Percentiles rank a stretch among this genome's conserved stretches.
phyloP scores from a whole-genome alignment of 2,329 filamentous ascomycete genomes.

The Diaporthe destruens region DNA sequence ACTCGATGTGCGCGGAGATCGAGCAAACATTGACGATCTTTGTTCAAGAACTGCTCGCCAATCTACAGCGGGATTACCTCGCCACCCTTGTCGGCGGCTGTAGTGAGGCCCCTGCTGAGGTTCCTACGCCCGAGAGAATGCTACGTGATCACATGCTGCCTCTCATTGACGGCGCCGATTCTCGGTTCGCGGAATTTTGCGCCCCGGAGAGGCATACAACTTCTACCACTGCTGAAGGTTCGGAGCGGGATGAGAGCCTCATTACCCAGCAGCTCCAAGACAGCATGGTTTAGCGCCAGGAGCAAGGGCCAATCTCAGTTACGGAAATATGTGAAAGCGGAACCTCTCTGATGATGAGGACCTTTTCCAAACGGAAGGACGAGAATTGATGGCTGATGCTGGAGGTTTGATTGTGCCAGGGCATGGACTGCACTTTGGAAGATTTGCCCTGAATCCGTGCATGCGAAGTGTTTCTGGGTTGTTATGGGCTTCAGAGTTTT shows the following conservation, averaged over 20 bases:
- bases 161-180: neutral
- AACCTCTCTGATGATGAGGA: neutral
- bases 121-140: neutral
- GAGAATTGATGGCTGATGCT: too few species aligned
- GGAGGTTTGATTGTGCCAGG: neutral
- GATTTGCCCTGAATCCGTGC: neutral
- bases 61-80: conserved; percentile 16
- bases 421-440: neutral
- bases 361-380: too few species aligned
- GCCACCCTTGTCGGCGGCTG: neutral
- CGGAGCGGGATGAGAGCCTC: neutral
- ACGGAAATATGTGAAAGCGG: neutral
- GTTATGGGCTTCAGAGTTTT: too few species aligned
- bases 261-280: conserved; percentile 7
- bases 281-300: neutral
- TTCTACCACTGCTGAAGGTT: neutral
- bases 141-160: neutral
- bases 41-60: neutral
- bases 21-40: neutral
- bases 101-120: neutral
- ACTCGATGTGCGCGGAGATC: conserved; percentile 48
- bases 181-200: neutral
- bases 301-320: neutral
- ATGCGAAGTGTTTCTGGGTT: too few species aligned
- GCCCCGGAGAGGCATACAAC: too few species aligned